Conservation (phyloP, 805 yeast species). For the Isabelozyma heimii region DNA sequence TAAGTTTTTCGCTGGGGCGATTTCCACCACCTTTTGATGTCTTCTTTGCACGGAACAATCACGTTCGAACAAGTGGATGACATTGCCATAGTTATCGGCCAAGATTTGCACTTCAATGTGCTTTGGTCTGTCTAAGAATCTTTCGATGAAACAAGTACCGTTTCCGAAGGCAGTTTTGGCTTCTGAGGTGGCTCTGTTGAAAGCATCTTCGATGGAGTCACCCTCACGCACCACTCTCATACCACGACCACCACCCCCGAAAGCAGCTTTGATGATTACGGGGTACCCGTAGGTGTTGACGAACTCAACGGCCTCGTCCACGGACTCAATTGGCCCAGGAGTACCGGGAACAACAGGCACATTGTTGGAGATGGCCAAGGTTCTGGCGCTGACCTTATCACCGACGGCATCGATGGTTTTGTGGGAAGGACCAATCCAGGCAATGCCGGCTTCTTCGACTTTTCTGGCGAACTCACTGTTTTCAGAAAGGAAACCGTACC, state of each 20-base stretch:
- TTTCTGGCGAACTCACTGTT: conserved; percentile 91
- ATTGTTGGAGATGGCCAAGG: conserved; percentile 70
- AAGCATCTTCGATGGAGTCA: conserved; percentile 88
- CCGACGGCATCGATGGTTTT: conserved; percentile 91
- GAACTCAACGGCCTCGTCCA: conserved; percentile 74
- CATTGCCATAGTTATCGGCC: conserved; percentile 93
- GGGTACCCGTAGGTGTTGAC: conserved; percentile 89
- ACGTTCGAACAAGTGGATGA: conserved; percentile 92
- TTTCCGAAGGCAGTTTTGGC: conserved; percentile 96
- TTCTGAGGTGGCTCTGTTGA: conserved; percentile 89
- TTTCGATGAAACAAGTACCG: conserved; percentile 96
- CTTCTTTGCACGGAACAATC: conserved; percentile 99
- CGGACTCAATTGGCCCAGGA: conserved; percentile 87
- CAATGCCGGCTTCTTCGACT: conserved; percentile 86
- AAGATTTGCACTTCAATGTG: conserved; percentile 96
- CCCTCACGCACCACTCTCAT: conserved; percentile 99
- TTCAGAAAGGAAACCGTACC: conserved; percentile 72
- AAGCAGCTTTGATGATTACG: conserved; percentile 97
- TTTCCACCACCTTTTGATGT: conserved; percentile 98
- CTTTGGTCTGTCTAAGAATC: conserved; percentile 92
- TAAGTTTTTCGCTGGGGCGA: conserved; percentile 94
- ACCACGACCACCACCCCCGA: conserved; percentile 99
- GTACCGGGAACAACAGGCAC: conserved; percentile 98
- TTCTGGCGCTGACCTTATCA: conserved; percentile 94
- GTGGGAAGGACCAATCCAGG: conserved; percentile 94